Base-by-base conservation (phyloP, 257 asterid genomes). In the Nicotiana otophora region DNA sequence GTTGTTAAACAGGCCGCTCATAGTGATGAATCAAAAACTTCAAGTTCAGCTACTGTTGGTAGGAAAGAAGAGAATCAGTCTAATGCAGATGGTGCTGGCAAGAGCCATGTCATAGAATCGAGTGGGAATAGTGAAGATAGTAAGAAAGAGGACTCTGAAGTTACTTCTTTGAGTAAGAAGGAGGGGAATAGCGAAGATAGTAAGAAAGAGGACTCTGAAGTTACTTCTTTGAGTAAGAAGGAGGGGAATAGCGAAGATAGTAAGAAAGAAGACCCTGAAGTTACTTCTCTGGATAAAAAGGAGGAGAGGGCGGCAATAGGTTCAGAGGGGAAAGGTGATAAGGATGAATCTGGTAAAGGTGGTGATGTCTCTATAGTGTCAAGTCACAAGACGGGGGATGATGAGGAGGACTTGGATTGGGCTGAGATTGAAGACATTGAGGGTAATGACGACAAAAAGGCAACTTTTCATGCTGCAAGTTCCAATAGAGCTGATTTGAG, bases 391-490 rank as follows among this genome's bases (percentile, higher is more conserved):
- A 63, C 86, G 84, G 84, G 9, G 77, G 88, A 72, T 23, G 92
- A 88, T 72, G 93, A 89, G 84, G 94, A 92, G 53, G 99, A 91
- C 67, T 30, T 94, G 83, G 97, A 88, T 39, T 95, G 99, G 99
- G 99, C 92, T 61, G 99, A 95, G 85, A 92, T 95, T 76, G 97
- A 86, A 84, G 95, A 94, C 70, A 83, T 85, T 67, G 97, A 91
- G 53, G 87, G 96, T 81, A 93, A 82, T 48, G 97, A 91, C 65
- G 98, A 93, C 89, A 90, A 85, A 83, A 90, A 84, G 84, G 65
- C 81, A 11, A 30, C 83, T 31, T 63, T 81, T 84, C 86, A 70
- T 62, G 89, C 84, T 82, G 82, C 82, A 85, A 91, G 87, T 81
- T 84, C 86, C 12, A 86, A 46, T 72, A 82, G 66, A 72, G 91